phyloP scores from a whole-genome alignment of 495 filamentous ascomycete species.

The Penicillium roqueforti region DNA sequence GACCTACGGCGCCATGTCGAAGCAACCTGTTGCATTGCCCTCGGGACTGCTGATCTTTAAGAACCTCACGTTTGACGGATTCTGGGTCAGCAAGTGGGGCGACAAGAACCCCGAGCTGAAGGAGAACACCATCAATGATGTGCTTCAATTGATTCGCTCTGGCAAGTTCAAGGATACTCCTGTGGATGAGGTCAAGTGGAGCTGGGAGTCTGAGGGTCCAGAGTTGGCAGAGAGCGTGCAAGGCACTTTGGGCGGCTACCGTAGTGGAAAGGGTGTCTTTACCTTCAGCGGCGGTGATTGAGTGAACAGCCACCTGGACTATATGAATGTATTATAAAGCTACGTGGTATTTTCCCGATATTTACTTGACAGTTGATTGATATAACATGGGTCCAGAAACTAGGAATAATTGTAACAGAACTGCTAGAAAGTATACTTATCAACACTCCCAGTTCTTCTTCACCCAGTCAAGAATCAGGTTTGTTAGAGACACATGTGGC shows the following conservation, averaged over 20 bases:
- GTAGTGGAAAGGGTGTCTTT: constrained; percentile 85
- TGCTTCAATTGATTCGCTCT: constrained; percentile 65
- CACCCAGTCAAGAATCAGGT: constrained; percentile 73
- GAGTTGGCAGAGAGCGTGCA: constrained; percentile 61
- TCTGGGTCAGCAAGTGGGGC: constrained; percentile 91
- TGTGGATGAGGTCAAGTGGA: constrained; percentile 73
- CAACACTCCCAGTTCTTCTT: constrained; percentile 65
- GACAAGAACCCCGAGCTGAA: constrained; percentile 71
- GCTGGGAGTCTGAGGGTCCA: constrained; percentile 66
- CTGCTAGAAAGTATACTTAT: constrained; percentile 4
- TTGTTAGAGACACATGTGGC: constrained; percentile 63
- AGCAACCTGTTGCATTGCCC: constrained; percentile 73
- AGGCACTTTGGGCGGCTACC: constrained; percentile 72
- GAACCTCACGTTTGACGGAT: constrained; percentile 78
- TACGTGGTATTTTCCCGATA: background rate
- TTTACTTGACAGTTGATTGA: background rate
- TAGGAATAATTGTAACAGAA: background rate
- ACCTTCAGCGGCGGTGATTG: constrained; percentile 58
- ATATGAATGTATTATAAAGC: background rate
- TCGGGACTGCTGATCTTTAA: constrained; percentile 86
- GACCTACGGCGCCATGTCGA: constrained; percentile 93
- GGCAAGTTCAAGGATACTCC: constrained; percentile 82
- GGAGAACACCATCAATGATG: constrained; percentile 72
- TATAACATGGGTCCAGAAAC: background rate
- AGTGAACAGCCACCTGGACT: constrained; percentile 4